These are phyloP conservation scores for Lichtheimia hyalospora DNA, from an alignment of 371 early-diverging fungal genomes.

Conservation along the genomic window DNA sequence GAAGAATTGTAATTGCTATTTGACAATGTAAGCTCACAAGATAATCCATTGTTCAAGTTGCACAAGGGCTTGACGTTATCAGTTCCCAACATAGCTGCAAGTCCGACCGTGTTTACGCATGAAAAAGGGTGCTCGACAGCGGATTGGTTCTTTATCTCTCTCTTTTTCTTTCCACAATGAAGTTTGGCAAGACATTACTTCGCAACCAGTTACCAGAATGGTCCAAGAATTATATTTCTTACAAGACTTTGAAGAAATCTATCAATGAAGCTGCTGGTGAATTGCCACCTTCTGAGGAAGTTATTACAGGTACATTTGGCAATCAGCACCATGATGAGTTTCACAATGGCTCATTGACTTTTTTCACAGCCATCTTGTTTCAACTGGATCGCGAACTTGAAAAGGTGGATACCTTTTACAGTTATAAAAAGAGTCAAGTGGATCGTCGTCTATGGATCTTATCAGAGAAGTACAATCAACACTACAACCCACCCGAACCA, in stretches of 20 bases:
- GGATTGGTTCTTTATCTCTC: background rate
- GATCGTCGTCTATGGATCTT: slow-evolving; percentile 64
- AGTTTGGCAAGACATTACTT: slow-evolving; percentile 69
- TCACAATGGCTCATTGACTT: slow-evolving; percentile 5
- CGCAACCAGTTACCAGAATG: slow-evolving; percentile 72
- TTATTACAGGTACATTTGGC: slow-evolving; percentile 36
- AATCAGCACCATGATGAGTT: background rate
- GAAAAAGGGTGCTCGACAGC: background rate
- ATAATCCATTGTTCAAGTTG: no score
- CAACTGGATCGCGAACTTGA: slow-evolving; percentile 67
- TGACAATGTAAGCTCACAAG: no score
- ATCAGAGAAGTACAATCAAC: slow-evolving; percentile 52
- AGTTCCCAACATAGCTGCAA: background rate
- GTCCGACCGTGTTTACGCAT: background rate
- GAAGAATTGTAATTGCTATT: no score
- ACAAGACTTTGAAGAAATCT: slow-evolving; percentile 65
- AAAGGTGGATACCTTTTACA: slow-evolving; percentile 65
- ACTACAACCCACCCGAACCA: background rate
- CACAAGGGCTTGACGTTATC: no score
- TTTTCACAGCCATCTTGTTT: slow-evolving; percentile 56
- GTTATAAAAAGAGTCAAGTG: slow-evolving; percentile 56
- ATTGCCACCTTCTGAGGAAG: slow-evolving; percentile 35
- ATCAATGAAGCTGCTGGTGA: slow-evolving; percentile 53
- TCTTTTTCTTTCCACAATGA: slow-evolving; percentile 42
- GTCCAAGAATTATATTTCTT: slow-evolving; percentile 65